Base-by-base conservation (phyloP, 176 grass and related monocot genomes). In the Poa pratensis region DNA sequence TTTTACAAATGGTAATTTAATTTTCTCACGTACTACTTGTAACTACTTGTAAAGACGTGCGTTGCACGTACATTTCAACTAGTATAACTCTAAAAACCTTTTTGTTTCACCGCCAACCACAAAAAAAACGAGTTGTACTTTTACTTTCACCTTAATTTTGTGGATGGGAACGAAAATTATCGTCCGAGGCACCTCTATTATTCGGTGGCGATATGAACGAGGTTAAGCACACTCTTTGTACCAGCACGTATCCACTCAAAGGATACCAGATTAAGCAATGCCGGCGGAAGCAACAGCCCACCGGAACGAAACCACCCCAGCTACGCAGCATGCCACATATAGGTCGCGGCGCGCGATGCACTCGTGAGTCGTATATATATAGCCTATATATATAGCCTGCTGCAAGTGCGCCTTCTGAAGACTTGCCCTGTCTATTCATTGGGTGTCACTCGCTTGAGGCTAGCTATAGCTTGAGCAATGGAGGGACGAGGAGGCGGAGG, bases 121-220 rank as follows among this genome's bases (percentile, higher is more conserved):
- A n/a, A n/a, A n/a, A n/a, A n/a, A n/a, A n/a, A n/a, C n/a, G n/a
- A n/a, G n/a, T n/a, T n/a, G n/a, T n/a, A n/a, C n/a, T n/a, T n/a
- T n/a, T n/a, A n/a, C n/a, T n/a, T n/a, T n/a, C n/a, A n/a, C n/a
- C n/a, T n/a, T n/a, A n/a, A n/a, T n/a, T n/a, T 65, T 65, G 5
- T 27, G 27, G 62, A 65, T 34, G 6, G 14, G 62, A 65, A 3
- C 61, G 2, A 64, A 64, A 18, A 15, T 34, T 17, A 32, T 32
- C 14, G 3, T 65, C 28, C 27, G 2, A 65, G 27, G 9, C 62
- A 65, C 55, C 7, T 57, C 53, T 57, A 6, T 24, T 13, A 17
- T 32, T 65, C 62, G 62, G 62, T 15, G 62, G 62, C 62, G 62
- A 65, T 65, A 32, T 65, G 62, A 34, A 65, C 62, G 62, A 65